These are phyloP conservation scores for Penicillium olsonii DNA, from an alignment of 2,329 filamentous ascomycete genomes.

Conservation along the genomic window DNA sequence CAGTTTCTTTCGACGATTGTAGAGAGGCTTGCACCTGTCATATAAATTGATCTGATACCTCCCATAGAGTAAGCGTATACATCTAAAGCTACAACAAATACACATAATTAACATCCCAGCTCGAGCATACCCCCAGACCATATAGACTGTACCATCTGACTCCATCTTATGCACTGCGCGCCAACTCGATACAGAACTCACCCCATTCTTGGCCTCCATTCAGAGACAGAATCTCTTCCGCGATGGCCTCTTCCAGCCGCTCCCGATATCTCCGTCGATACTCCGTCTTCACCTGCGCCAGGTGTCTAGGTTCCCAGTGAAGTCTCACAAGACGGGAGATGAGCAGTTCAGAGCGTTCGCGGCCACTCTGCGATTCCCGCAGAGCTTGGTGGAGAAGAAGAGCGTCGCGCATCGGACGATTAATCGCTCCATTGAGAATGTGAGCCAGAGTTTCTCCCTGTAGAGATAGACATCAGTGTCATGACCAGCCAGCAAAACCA, in stretches of 20 bases:
- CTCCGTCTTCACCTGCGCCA: conserved; percentile 75
- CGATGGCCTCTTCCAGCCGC: conserved; percentile 75
- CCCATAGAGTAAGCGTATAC: not conserved
- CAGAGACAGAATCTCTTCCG: conserved; percentile 68
- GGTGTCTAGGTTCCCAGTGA: conserved; percentile 87
- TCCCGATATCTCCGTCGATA: conserved; percentile 76
- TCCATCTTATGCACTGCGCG: conserved; percentile 30
- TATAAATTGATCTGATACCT: too few relatives aligned
- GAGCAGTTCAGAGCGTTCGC: conserved; percentile 80
- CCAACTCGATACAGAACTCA: conserved; percentile 70
- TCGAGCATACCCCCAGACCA: too few relatives aligned
- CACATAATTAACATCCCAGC: not conserved
- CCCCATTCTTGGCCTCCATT: conserved; percentile 63
- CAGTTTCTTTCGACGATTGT: not conserved
- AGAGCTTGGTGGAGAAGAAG: conserved; percentile 89
- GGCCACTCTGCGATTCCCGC: conserved; percentile 67
- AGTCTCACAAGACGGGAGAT: conserved; percentile 84
- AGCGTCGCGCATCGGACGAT: conserved; percentile 89
- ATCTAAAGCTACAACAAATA: conserved; percentile 1
- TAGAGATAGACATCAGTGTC: conserved; percentile 15
- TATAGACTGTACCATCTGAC: too few relatives aligned
- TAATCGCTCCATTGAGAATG: conserved; percentile 95
- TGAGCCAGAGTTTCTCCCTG: conserved; percentile 93
- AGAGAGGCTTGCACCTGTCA: too few relatives aligned
- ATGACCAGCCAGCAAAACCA: too few relatives aligned